Base-by-base conservation (phyloP, 371 early-diverging fungal species). In the Modicella reniformis region DNA sequence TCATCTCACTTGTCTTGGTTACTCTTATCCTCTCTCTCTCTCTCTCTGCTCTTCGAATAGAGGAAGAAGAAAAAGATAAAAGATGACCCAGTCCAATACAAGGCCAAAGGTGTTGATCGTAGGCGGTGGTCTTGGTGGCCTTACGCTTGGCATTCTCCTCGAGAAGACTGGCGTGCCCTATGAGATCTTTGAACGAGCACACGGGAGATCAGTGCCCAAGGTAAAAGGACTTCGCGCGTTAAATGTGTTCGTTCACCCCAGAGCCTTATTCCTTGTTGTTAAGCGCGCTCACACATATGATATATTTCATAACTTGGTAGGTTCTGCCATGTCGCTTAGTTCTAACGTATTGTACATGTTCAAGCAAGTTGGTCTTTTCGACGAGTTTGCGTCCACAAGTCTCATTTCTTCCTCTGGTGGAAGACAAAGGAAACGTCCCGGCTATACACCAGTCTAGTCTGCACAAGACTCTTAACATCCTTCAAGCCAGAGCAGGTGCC, bases 331-430 rank as follows among this genome's bases (percentile, higher is more conserved):
- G 37, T 23, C 13, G 13, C 34, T 28, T 10, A 19, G 54, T 9
- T 13, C 33, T 2, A 54, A 48, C 13, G 21, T 33, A 47, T 25
- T 54, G 19, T 25, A 44, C 54, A 17, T 47, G 15, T 47, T 59
- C 26, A 48, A 59, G 59, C 59, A 59, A 26, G 19, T 59, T n/a
- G 59, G 59, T 9, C 10, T 59, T 2, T 17, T 47, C 13, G 48
- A 59, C 3, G 48, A 55, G 25, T 51, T 65, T n/a, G 34, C 61
- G 68, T 15, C 29, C 62, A 28, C 61, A 61, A 15, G 65, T 26
- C 1, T 44, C 65, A n/a, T 65, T 65, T 37, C 57, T 65, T 13
- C 65, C 65, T 1, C 50, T 61, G 0, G 15, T 61, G 41, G 23
- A 68, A 25, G 68, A 68, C 17, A 25, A 54, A 6, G 68, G 68